Percentiles rank a stretch among this genome's conserved stretches.
Conservation (phyloP, 1,284 basidiomycete species). For the Apiotrichum siamense region DNA sequence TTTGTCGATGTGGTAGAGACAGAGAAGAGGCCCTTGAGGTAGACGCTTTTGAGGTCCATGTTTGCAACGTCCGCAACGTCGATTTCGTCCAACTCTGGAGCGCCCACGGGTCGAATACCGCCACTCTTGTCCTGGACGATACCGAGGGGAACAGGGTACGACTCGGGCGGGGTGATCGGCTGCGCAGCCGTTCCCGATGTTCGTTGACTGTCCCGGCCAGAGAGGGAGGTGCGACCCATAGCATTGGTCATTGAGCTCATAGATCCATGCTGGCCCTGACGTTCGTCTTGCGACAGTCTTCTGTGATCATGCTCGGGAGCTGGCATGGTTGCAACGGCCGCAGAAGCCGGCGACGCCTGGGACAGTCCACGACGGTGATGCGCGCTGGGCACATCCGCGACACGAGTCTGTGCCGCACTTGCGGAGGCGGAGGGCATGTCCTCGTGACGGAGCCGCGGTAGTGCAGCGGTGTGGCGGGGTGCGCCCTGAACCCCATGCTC, state of each 20-base stretch:
- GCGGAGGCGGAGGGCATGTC: constrained; percentile 24
- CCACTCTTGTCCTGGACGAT: constrained; percentile 16
- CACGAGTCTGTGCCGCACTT: constrained; percentile 44
- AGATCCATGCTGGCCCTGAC: constrained; percentile 62
- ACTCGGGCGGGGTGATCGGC: constrained; percentile 23
- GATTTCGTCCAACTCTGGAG: constrained; percentile 17
- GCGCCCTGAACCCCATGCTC: constrained; percentile 4
- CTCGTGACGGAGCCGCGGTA: constrained; percentile 49
- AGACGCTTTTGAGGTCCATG: constrained; percentile 73
- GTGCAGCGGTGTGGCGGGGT: constrained; percentile 51
- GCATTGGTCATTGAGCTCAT: constrained; percentile 33
- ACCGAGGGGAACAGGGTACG: constrained; percentile 16
- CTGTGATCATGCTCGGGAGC: not conserved
- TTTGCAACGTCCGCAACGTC: constrained; percentile 22
- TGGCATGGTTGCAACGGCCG: constrained; percentile 54
- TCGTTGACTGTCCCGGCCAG: constrained; percentile 25
- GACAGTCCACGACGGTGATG: constrained; percentile 43
- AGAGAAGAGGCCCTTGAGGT: constrained; percentile 84
- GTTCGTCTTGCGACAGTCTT: constrained; percentile 60
- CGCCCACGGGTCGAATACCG: constrained; percentile 16
- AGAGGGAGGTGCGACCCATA: constrained; percentile 28
- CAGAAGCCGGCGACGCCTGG: constrained; percentile 19
- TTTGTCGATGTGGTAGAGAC: constrained; percentile 95
- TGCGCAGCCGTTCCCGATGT: constrained; percentile 9
- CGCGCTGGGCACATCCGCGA: constrained; percentile 33